Percentiles rank a stretch among this genome's conserved stretches.
Evolutionary conservation across 2,329 filamentous ascomycete species (phyloP).

Genomic region (Westerdykella aurantiaca): DNA sequence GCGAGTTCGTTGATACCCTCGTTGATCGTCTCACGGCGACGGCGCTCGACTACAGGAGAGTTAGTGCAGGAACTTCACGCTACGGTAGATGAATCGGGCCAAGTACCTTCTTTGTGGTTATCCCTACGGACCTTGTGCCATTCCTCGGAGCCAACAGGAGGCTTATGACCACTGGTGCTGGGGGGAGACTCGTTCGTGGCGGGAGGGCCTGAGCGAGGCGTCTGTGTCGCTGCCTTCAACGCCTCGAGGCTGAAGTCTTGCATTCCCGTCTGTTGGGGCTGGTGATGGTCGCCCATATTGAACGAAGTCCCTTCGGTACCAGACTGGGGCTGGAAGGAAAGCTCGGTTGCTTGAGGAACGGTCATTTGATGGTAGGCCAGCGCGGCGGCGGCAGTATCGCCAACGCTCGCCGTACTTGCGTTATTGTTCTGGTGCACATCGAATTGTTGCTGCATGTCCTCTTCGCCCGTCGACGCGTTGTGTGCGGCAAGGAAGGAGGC

Average conservation of each 20-base stretch:
- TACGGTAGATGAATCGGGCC: neutral
- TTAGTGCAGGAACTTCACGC: slow-evolving; percentile 12
- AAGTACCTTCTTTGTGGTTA: slow-evolving; percentile 92
- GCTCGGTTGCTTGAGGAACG: slow-evolving; percentile 51
- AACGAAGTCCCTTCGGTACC: slow-evolving; percentile 42
- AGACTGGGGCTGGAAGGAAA: slow-evolving; percentile 46
- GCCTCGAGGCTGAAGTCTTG: slow-evolving; percentile 44
- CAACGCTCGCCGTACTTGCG: slow-evolving; percentile 44
- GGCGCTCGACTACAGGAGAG: slow-evolving; percentile 70
- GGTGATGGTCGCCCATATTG: slow-evolving; percentile 40
- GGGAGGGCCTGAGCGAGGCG: slow-evolving; percentile 41
- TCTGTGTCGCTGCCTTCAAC: slow-evolving; percentile 45
- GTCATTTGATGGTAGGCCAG: slow-evolving; percentile 52
- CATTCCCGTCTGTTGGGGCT: slow-evolving; percentile 31
- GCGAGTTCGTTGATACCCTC: slow-evolving; percentile 97
- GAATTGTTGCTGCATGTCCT: slow-evolving; percentile 41
- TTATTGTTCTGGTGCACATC: slow-evolving; percentile 50
- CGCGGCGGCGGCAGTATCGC: slow-evolving; percentile 57
- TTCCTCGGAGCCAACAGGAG: slow-evolving; percentile 89
- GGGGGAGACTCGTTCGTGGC: slow-evolving; percentile 33
- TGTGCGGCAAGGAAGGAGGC: slow-evolving; percentile 38
- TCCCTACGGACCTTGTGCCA: slow-evolving; percentile 98
- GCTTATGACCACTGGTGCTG: slow-evolving; percentile 52
- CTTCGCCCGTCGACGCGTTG: slow-evolving; percentile 36
- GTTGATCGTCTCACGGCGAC: slow-evolving; percentile 95